These are phyloP conservation scores for Fusarium camptoceras DNA, from an alignment of 2,329 filamentous ascomycete species.

Conservation along the genomic window DNA sequence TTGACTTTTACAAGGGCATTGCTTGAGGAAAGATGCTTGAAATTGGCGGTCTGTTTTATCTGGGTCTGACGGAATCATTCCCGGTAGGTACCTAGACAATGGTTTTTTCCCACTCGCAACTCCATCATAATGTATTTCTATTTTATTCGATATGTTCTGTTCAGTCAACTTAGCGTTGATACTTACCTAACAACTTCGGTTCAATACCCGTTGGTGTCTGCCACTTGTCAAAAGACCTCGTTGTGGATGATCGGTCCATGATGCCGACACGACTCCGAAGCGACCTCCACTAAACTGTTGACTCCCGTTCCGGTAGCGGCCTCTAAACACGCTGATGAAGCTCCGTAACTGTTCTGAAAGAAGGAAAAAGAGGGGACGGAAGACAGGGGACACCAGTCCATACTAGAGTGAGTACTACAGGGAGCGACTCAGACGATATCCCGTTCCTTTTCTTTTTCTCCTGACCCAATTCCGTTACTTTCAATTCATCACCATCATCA, in stretches of 20 bases:
- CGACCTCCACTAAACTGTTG: conserved; percentile 12
- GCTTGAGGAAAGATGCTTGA: background rate
- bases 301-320: conserved; percentile 31
- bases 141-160: conserved; percentile 18
- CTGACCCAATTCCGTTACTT: conserved; percentile 35
- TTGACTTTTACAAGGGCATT: conserved; percentile 53
- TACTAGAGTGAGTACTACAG: conserved; percentile 30
- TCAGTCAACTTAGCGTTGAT: background rate
- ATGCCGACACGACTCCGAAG: conserved; percentile 41
- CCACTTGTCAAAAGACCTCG: background rate
- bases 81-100: background rate
- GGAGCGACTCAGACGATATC: conserved; percentile 13
- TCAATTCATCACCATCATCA: conserved; percentile 25
- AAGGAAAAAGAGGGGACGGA: conserved; percentile 35
- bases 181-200: conserved; percentile 3
- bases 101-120: conserved; percentile 12
- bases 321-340: conserved; percentile 1
- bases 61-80: background rate
- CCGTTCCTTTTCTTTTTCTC: conserved; percentile 16
- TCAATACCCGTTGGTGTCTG: conserved; percentile 5
- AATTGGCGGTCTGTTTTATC: background rate
- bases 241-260: conserved; percentile 28
- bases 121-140: background rate
- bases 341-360: conserved; percentile 24
- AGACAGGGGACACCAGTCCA: conserved; percentile 20